These are phyloP conservation scores for Cyphellophora attinorum DNA, from an alignment of 2,329 filamentous ascomycete genomes.

Conservation along the genomic window DNA sequence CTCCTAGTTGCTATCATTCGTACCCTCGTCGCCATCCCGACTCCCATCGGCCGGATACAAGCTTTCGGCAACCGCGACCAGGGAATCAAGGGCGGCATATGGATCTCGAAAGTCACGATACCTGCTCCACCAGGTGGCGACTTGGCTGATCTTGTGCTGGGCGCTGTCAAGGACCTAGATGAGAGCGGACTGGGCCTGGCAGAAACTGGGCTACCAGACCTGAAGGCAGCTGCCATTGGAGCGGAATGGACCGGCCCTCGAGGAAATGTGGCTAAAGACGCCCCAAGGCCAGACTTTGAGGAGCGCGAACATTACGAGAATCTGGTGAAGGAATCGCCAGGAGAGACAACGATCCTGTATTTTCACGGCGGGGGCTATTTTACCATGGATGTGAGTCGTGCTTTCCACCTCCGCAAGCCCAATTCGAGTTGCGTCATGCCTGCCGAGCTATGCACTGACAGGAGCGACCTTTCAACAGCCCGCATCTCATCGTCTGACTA, in stretches of 20 bases:
- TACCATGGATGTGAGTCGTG: slow-evolving; percentile 35
- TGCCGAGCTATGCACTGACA: no score
- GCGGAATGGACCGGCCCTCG: slow-evolving; percentile 38
- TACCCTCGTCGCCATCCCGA: slow-evolving; percentile 44
- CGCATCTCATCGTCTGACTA: slow-evolving; percentile 29
- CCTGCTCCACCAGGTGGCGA: slow-evolving; percentile 42
- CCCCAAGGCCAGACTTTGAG: slow-evolving; percentile 29
- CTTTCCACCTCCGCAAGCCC: no score
- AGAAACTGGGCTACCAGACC: slow-evolving; percentile 26
- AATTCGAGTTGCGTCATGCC: no score
- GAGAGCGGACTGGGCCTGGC: slow-evolving; percentile 29
- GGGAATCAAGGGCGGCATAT: slow-evolving; percentile 67
- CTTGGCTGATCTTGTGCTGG: slow-evolving; percentile 22
- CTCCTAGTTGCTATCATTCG: slow-evolving; percentile 65
- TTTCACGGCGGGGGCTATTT: slow-evolving; percentile 39
- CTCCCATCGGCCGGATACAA: slow-evolving; percentile 55
- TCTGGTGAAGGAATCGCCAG: slow-evolving; percentile 28
- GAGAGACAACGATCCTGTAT: slow-evolving; percentile 34
- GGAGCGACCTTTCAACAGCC: no score
- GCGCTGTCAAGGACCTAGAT: slow-evolving; percentile 29
- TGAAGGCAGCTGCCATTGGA: slow-evolving; percentile 25
- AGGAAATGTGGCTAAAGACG: slow-evolving; percentile 26
- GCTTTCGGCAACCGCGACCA: slow-evolving; percentile 51
- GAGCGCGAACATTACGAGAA: slow-evolving; percentile 33
- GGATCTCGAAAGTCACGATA: slow-evolving; percentile 64